Evolutionary conservation across 2,329 filamentous ascomycete species (phyloP), one percentile per base, ranked within the genome.

Genomic region (Pseudogymnoascus sp.): DNA sequence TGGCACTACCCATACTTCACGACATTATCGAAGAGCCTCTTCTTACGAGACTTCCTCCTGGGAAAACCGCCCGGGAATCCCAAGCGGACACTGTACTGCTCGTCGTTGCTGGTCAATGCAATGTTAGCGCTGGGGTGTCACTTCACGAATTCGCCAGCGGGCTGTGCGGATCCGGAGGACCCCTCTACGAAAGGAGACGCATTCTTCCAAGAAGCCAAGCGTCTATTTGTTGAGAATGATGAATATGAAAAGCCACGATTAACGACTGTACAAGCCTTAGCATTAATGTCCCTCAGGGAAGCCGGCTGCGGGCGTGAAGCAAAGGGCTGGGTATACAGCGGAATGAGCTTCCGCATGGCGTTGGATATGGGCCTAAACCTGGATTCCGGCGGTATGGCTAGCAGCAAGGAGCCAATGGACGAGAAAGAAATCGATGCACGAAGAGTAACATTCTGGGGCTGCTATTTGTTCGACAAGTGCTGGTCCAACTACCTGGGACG

Each of bases 1-100:
- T 98, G 93, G 90, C 95, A 98, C 76, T 98, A 98, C 75, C 88
- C 92, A 16, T 98, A 95, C 77, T 99, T 98, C 75, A 93, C 92
- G 3, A 95, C 90, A 0, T 80, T 98, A 6, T 93, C 93, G 11
- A 96, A 91, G 74, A 86, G 83, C 39, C 79, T 96, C 34, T 98
- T 99, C 74, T 93, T 90, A 73, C 84, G 88, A 45, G 93, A 98
- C 74, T 97, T 96, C 70, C 75, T 88, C 51, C 83, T 82, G 13
- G 93, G 95, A 0, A 86, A 83, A 66, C 84, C 84, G 3, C 79
- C 79, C 1, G 76, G 80, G 6, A 72, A 72, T 21, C 77, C 75
- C 72, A 84, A 78, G 63, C 79, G 78, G 51, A 90, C 86, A 0
- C 81, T 87, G 6, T 93, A 97, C 75, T 98, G 95, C 76, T 96